Evolutionary conservation across 441 rosid species (phyloP), one percentile per base, ranked within the genome.

Genomic region (Croton laevigatus): DNA sequence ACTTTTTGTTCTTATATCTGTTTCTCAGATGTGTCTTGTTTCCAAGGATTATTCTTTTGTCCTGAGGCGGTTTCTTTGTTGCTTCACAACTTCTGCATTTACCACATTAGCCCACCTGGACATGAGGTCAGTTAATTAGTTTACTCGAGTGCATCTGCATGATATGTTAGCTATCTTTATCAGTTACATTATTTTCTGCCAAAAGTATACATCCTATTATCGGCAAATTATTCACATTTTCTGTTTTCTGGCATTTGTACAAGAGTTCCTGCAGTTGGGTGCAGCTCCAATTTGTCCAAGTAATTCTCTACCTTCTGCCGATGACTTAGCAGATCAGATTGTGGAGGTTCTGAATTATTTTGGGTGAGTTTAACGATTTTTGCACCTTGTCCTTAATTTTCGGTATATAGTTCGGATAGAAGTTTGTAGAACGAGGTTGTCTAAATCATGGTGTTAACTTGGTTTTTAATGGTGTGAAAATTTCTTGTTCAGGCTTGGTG

Each of bases 261-360:
- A 88, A 89, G 91, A 84, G 83, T 75, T 81, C 62, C 91, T 91
- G 87, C 91, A 93, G 98, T 89, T 93, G 69, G 97, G 96, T 83
- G 98, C 97, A 79, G 90, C 86, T 52, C 67, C 87, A 44, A 78
- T 89, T 73, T 34, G 84, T 69, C 73, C 72, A 14, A 79, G 78
- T 80, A 80, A 84, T 62, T 84, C 83, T 72, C 65, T 82, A 66
- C 88, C 76, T 73, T 86, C 96, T 8, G 91, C 82, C 61, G 91
- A 93, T 78, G 94, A 91, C 81, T 88, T 93, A 67, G 94, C 89
- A 4, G 97, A 93, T 83, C 98, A 93, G 77, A 86, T 93, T 1
- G 66, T 81, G 22, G 98, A 93, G 82, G 86, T 93, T 82, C 90
- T 93, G 66, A 89, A 93, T 82, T 88, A 58, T 81, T 93, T 93